A percentile compares a stretch with the other conserved stretches of the same genome.
Evolutionary conservation across 2,329 filamentous ascomycete species (phyloP).

Genomic region (Colletotrichum abscissum): DNA sequence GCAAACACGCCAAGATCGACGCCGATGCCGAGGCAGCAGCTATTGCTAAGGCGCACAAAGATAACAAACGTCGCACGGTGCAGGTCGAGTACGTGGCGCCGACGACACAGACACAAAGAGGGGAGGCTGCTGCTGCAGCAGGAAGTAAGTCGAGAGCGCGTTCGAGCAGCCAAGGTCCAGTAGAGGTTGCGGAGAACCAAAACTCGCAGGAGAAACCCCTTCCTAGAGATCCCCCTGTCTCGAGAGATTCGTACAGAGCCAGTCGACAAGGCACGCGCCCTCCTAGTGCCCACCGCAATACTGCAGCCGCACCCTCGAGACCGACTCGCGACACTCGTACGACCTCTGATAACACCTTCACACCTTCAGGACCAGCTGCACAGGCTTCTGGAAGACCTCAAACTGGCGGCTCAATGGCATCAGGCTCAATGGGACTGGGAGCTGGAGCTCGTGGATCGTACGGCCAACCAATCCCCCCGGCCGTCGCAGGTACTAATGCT

Average conservation of each 20-base stretch:
- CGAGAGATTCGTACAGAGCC: constrained; percentile 56
- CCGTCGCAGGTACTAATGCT: constrained; percentile 87
- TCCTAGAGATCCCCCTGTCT: constrained; percentile 65
- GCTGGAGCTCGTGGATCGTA: constrained; percentile 75
- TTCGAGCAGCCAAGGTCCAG: constrained; percentile 65
- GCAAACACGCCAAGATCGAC: constrained; percentile 81
- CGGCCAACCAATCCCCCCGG: constrained; percentile 87
- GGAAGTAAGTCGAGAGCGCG: constrained; percentile 52
- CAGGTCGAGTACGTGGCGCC: constrained; percentile 98
- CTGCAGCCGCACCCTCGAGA: constrained; percentile 50
- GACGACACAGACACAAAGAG: constrained; percentile 84
- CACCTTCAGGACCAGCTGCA: constrained; percentile 60
- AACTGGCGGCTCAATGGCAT: constrained; percentile 85
- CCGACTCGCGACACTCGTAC: constrained; percentile 63
- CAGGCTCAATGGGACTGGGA: constrained; percentile 72
- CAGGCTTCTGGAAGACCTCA: constrained; percentile 70
- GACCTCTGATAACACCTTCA: constrained; percentile 64
- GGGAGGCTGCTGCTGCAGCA: constrained; percentile 48
- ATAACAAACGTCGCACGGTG: constrained; percentile 92
- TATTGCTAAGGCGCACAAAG: constrained; percentile 75
- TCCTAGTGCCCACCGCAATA: constrained; percentile 59
- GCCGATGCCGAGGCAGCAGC: constrained; percentile 66
- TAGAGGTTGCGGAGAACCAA: constrained; percentile 48
- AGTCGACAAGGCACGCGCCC: constrained; percentile 53
- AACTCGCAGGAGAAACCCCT: constrained; percentile 66